These are phyloP conservation scores for Fusarium virguliforme DNA, from an alignment of 2,329 filamentous ascomycete genomes.

Conservation along the genomic window DNA sequence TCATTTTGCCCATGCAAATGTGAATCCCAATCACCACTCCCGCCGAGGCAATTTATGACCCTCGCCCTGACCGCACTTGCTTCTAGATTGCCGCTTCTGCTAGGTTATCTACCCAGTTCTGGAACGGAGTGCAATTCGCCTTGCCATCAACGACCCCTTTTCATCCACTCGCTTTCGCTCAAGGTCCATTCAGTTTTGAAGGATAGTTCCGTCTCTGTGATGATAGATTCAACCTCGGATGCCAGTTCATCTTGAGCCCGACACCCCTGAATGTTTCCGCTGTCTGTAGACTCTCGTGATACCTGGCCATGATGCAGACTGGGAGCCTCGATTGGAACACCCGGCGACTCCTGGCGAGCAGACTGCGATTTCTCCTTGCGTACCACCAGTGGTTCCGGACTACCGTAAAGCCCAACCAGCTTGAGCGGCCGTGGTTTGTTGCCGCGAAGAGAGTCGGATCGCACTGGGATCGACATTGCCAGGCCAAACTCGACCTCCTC, in stretches of 20 bases:
- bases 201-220: conserved; percentile 20
- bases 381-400: neutral
- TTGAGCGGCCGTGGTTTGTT: conserved; percentile 5
- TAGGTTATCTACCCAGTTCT: too few relatives aligned
- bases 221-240: conserved; percentile 4
- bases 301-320: neutral
- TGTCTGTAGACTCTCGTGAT: neutral
- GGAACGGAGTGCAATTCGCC: neutral
- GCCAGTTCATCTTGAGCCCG: neutral
- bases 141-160: neutral
- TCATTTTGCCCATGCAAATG: neutral
- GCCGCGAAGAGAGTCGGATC: conserved; percentile 23
- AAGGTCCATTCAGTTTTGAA: conserved; percentile 34
- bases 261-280: neutral
- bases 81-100: neutral
- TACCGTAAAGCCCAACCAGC: neutral
- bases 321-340: neutral
- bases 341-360: neutral
- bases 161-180: conserved; percentile 43
- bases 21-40: neutral
- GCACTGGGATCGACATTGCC: conserved; percentile 20
- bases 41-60: neutral
- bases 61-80: neutral
- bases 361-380: neutral
- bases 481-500: conserved; percentile 35